Evolutionary conservation across 1,139 yeast genomes (phyloP).

Genomic region (Sugiyamaella xylanicola): DNA sequence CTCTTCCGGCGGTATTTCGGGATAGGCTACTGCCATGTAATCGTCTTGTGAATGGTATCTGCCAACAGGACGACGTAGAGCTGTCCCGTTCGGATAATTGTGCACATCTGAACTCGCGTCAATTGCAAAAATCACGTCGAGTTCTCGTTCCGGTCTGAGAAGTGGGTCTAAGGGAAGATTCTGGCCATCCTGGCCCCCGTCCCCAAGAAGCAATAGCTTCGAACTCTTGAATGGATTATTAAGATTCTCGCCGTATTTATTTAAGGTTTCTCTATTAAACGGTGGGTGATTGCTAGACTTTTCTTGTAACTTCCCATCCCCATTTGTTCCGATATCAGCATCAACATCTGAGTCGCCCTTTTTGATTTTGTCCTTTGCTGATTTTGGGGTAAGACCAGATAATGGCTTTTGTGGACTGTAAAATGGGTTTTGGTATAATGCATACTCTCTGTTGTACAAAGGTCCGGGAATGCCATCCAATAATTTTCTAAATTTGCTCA

Average conservation of each 20-base stretch:
- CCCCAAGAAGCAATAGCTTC: constrained; percentile 57
- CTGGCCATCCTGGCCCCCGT: constrained; percentile 85
- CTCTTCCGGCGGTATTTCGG: constrained; percentile 67
- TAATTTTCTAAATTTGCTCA: constrained; percentile 14
- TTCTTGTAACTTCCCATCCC: neutral
- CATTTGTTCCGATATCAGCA: too few species aligned
- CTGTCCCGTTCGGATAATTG: constrained; percentile 32
- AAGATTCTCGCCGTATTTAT: constrained; percentile 45
- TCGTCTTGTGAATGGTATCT: constrained; percentile 32
- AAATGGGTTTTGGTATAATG: constrained; percentile 27
- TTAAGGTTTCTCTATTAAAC: neutral
- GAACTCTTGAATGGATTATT: constrained; percentile 45
- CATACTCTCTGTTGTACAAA: constrained; percentile 27
- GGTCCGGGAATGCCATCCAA: constrained; percentile 17
- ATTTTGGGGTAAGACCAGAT: neutral
- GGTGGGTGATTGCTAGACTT: neutral
- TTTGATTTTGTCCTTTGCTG: neutral
- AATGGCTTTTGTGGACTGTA: constrained; percentile 4
- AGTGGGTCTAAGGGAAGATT: constrained; percentile 78
- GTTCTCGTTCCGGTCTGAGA: constrained; percentile 63
- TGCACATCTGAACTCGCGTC: constrained; percentile 46
- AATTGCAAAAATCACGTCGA: constrained; percentile 77
- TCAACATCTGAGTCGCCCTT: too few species aligned
- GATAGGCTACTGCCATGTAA: constrained; percentile 65
- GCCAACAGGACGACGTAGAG: constrained; percentile 27